Conservation (phyloP, 2,329 filamentous ascomycete genomes). For the Xylariales sp. region DNA sequence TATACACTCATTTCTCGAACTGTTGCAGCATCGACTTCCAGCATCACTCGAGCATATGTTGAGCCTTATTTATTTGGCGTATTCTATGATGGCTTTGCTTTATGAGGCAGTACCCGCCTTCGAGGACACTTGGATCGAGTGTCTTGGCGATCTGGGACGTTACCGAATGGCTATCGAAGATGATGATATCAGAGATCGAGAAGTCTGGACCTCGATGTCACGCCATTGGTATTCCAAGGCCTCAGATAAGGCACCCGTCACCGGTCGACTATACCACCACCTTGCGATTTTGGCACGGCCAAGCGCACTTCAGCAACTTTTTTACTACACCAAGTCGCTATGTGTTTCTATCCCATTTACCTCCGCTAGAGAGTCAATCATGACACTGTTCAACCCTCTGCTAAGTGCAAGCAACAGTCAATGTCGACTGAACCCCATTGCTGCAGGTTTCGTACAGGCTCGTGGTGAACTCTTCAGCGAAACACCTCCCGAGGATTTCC, state of each 20-base stretch:
- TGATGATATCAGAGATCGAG: constrained; percentile 66
- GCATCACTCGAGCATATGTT: constrained; percentile 83
- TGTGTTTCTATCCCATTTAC: constrained; percentile 63
- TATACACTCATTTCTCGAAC: constrained; percentile 78
- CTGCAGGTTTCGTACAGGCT: constrained; percentile 57
- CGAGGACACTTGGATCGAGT: constrained; percentile 89
- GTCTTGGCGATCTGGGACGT: constrained; percentile 76
- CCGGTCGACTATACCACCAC: constrained; percentile 77
- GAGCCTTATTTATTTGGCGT: constrained; percentile 84
- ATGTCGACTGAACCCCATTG: constrained; percentile 39
- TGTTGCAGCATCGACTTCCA: constrained; percentile 70
- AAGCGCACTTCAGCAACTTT: constrained; percentile 65
- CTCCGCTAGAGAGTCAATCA: constrained; percentile 63
- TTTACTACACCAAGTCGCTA: constrained; percentile 66
- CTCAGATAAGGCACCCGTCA: constrained; percentile 68
- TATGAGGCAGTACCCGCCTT: constrained; percentile 82
- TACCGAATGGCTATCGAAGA: constrained; percentile 69
- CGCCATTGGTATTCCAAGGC: constrained; percentile 81
- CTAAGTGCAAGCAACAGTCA: constrained; percentile 27
- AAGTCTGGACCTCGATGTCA: constrained; percentile 77
- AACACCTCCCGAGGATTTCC: constrained; percentile 41
- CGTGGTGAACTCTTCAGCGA: constrained; percentile 61
- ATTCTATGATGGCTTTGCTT: constrained; percentile 82
- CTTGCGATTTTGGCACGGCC: constrained; percentile 73
- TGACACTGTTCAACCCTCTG: constrained; percentile 62